Conservation (phyloP, 2,329 filamentous ascomycete genomes). For the Aschersonia sp. region DNA sequence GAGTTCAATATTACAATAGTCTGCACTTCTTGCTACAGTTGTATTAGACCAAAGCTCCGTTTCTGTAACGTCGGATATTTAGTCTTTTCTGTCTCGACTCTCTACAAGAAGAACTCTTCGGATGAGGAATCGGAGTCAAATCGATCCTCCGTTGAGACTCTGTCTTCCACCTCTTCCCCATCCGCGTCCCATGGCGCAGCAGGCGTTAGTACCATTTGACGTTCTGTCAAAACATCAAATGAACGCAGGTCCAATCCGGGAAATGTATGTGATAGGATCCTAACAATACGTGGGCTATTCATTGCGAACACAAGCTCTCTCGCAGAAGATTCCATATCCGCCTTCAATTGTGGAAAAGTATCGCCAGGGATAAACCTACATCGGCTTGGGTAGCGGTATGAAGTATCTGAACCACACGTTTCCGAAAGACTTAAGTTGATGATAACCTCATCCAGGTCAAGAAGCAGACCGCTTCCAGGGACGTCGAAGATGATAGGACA, state of each 20-base stretch:
- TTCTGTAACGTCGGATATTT: no score
- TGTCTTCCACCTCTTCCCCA: slow-evolving; percentile 3
- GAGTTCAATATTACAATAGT: not conserved
- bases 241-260: slow-evolving; percentile 2
- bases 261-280: slow-evolving; percentile 5
- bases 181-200: slow-evolving; percentile 4
- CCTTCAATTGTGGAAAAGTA: slow-evolving; percentile 3
- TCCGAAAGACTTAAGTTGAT: slow-evolving; percentile 5
- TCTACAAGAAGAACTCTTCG: slow-evolving; percentile 1
- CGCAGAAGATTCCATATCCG: slow-evolving; percentile 3
- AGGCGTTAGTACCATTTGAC: slow-evolving; percentile 2
- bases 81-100: not conserved
- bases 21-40: no score
- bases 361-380: not conserved
- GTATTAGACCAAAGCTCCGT: no score
- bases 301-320: slow-evolving; percentile 2
- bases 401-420: slow-evolving; percentile 1
- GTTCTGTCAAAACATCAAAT: slow-evolving; percentile 4
- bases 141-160: not conserved
- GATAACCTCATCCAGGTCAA: slow-evolving; percentile 2
- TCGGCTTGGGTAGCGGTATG: slow-evolving; percentile 1
- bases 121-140: slow-evolving; percentile 3
- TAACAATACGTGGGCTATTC: slow-evolving; percentile 4
- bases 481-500: slow-evolving; percentile 3
- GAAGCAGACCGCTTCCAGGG: not conserved